These are phyloP conservation scores for Gypsophila paniculata DNA, from an alignment of 179 eudicot genomes.

Conservation along the genomic window DNA sequence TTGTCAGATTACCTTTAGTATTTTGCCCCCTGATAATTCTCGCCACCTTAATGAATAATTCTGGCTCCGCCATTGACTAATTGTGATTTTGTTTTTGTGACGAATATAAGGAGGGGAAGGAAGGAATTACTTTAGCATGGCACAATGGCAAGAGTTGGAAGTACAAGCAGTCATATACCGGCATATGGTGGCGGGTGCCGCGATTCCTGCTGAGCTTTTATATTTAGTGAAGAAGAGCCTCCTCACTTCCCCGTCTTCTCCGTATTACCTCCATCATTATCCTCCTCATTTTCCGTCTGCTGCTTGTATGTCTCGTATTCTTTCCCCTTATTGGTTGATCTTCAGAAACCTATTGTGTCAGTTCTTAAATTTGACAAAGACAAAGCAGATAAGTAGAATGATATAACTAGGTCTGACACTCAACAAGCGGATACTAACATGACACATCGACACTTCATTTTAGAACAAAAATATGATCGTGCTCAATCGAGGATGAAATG, in stretches of 20 bases:
- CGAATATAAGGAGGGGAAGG: constrained; percentile 36
- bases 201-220: constrained; percentile 71
- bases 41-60: too few species aligned
- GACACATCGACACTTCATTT: too few species aligned
- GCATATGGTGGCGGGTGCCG: constrained; percentile 65
- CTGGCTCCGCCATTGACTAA: not conserved
- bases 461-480: too few species aligned
- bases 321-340: too few species aligned
- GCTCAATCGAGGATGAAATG: not conserved
- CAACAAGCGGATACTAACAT: too few species aligned
- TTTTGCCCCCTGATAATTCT: too few species aligned
- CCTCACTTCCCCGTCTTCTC: constrained; percentile 23
- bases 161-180: constrained; percentile 75
- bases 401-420: too few species aligned
- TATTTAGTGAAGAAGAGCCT: constrained; percentile 59
- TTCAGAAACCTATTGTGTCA: too few species aligned
- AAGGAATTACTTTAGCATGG: constrained; percentile 59
- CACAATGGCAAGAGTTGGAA: constrained; percentile 87
- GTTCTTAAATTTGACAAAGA: too few species aligned
- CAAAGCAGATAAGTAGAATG: too few species aligned
- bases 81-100: not conserved
- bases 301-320: constrained; percentile 43
- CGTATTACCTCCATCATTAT: constrained; percentile 35
- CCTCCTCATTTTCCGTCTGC: constrained; percentile 48
- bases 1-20: too few species aligned